Base-by-base conservation (phyloP, 2,329 filamentous ascomycete species). In the Gaeumannomyces sp. region DNA sequence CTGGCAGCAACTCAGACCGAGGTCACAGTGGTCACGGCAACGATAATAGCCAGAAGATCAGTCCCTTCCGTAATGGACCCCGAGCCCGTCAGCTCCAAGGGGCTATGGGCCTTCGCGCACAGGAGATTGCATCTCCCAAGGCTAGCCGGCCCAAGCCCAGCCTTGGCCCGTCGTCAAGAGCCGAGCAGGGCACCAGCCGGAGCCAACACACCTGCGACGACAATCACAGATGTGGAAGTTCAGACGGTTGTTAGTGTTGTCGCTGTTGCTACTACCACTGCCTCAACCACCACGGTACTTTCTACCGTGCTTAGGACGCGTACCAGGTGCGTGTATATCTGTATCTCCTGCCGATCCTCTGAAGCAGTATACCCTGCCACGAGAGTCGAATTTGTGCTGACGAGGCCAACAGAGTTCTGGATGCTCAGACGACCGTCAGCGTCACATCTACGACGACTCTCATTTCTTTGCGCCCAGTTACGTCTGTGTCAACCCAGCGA, bases 1-100 rank as follows among this genome's bases (percentile, higher is more conserved):
- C 64, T 27, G n/a, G 59, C 38, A 1, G 64, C 65, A 19, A 71
- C 69, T 1, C 65, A 71, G 56, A 71, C 70, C 6, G 70, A 65
- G 35, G 27, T 65, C 28, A 45, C 22, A 27, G 35, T 59, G 38
- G 65, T 65, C 57, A 64, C 62, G 25, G 59, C 59, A 29, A 65
- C 65, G 11, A 62, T 59, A 22, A 27, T 60, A 16, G 62, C 3
- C 10, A 50, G 56, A 22, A 22, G 63, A 61, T 45, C 61, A 31
- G 29, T 50, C 25, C 28, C 62, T 29, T 53, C 45, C 45, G 22
- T 53, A 25, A 10, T 53, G 19, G 45, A 35, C 50, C 28, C 33
- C 8, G 19, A 38, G 14, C 31, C n/a, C 27, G 57, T 29, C 25
- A 60, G 28, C 35, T 59, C 25, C 60, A 27, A 56, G 50, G 50